Conservation (phyloP, 768 basidiomycete genomes). For the Omphalotus guepiniiformis region DNA sequence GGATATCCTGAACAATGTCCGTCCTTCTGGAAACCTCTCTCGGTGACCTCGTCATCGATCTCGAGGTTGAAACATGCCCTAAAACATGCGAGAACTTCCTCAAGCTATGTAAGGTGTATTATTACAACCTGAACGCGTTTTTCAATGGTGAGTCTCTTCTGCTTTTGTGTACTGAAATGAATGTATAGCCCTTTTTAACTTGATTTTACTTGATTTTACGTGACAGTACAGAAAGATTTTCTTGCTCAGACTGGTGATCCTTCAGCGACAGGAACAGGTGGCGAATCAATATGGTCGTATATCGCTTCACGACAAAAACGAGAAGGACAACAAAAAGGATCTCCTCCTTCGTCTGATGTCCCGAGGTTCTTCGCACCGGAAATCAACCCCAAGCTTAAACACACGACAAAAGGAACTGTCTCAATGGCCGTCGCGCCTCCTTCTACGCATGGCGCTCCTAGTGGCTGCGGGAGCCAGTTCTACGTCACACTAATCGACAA, state of each 20-base stretch:
- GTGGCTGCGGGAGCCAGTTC: constrained; percentile 94
- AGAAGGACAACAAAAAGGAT: neutral
- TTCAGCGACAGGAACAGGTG: constrained; percentile 90
- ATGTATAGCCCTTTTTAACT: too few relatives aligned
- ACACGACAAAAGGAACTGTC: constrained; percentile 79
- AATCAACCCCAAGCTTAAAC: constrained; percentile 77
- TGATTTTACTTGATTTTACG: neutral
- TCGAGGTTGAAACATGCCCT: constrained; percentile 89
- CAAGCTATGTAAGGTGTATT: constrained; percentile 95
- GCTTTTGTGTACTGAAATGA: neutral
- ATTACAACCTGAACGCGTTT: constrained; percentile 95
- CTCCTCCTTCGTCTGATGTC: constrained; percentile 18
- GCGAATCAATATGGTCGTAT: constrained; percentile 84
- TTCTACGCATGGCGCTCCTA: constrained; percentile 48
- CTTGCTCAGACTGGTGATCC: constrained; percentile 97
- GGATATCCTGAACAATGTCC: constrained; percentile 61
- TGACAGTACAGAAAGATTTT: constrained; percentile 91
- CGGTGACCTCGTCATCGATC: constrained; percentile 94
- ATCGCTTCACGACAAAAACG: constrained; percentile 44
- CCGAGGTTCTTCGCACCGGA: constrained; percentile 90
- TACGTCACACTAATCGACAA: constrained; percentile 90
- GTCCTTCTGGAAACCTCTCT: constrained; percentile 95
- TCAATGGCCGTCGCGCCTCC: constrained; percentile 97
- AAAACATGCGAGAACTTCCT: constrained; percentile 93
- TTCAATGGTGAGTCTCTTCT: constrained; percentile 82